Evolutionary conservation across 768 basidiomycete species (phyloP), one percentile per base, ranked within the genome.

Genomic region (Lepiota brunneoincarnata): DNA sequence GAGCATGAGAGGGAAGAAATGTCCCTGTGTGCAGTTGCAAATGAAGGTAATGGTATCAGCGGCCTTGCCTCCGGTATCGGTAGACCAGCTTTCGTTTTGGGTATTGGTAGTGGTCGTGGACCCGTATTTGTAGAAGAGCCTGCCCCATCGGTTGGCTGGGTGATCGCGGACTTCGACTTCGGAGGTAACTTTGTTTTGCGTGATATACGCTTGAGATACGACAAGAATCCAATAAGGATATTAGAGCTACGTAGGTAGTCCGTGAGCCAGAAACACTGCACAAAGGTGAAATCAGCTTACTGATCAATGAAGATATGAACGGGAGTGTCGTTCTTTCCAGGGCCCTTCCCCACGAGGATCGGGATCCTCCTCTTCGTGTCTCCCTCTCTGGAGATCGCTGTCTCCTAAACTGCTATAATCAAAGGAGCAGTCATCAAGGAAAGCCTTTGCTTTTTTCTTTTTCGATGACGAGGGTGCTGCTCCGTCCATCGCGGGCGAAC

Each of bases 181-280:
- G 44, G 26, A n/a, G 41, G 44, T 53, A 57, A 11, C 17, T 52
- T 48, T 42, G 45, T 14, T 40, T 36, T 46, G 36, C 49, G 44
- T 38, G 39, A 23, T 41, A 14, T 18, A 12, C 78, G 82, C 64
- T 82, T 84, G 48, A 88, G 68, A 67, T 87, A 82, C 24, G 77
- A 81, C n/a, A 93, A 66, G 51, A 93, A 78, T 31, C 91, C 91
- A 56, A 94, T 85, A 42, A 93, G 80, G 58, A 94, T 93, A 64
- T 94, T 94, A 14, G 91, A 93, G 60, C 91, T 93, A 60, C 43
- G 56, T 57, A 76, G 76, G 52, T 73, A 67, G 56, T 77, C 71
- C 31, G 7, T 31, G 4, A 61, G 73, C 67, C 58, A 66, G 52
- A 20, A 24, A 36, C 5, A 28, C 57, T 50, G 24, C n/a, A 42